A percentile compares a stretch with the other conserved stretches of the same genome.
These are phyloP conservation scores for Boletus reticulatus DNA, from an alignment of 768 basidiomycete species.

Conservation along the genomic window DNA sequence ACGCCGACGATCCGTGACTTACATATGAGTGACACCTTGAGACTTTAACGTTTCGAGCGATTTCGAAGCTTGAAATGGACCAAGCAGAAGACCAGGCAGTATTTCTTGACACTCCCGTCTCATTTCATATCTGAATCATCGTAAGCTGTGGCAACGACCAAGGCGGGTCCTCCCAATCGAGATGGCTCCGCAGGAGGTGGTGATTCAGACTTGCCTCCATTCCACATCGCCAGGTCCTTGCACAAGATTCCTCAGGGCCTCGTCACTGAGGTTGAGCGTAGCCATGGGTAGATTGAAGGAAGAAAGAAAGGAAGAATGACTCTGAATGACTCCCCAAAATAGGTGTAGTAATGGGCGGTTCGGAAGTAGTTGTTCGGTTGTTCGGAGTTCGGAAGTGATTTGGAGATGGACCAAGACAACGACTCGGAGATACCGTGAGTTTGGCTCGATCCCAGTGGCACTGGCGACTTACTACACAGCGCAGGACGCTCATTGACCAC, in stretches of 20 bases:
- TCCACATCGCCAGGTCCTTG: conserved; percentile 82
- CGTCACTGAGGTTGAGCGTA: conserved; percentile 31
- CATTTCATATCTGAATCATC: conserved; percentile 78
- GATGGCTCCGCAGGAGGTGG: not conserved
- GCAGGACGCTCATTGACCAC: conserved; percentile 34
- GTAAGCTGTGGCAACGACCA: conserved; percentile 10
- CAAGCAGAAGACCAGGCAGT: conserved; percentile 74
- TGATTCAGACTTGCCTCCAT: conserved; percentile 58
- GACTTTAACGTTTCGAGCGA: conserved; percentile 63
- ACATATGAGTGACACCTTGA: conserved; percentile 85
- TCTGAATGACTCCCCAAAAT: not conserved
- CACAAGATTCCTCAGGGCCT: conserved; percentile 56
- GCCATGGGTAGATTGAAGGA: conserved; percentile 8
- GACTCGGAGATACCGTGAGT: conserved; percentile 58
- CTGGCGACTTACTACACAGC: conserved; percentile 6
- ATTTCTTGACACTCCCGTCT: conserved; percentile 94
- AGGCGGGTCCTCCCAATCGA: not conserved
- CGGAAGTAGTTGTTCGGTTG: conserved; percentile 21
- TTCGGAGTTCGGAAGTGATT: conserved; percentile 28
- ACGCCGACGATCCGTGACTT: conserved; percentile 11
- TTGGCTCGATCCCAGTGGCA: conserved; percentile 5
- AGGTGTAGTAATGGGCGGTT: conserved; percentile 1
- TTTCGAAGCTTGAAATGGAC: conserved; percentile 88
- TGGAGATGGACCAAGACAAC: conserved; percentile 49
- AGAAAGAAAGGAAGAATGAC: not conserved